Evolutionary conservation across 1,284 basidiomycete species (phyloP).

Genomic region (Ganoderma sinense): DNA sequence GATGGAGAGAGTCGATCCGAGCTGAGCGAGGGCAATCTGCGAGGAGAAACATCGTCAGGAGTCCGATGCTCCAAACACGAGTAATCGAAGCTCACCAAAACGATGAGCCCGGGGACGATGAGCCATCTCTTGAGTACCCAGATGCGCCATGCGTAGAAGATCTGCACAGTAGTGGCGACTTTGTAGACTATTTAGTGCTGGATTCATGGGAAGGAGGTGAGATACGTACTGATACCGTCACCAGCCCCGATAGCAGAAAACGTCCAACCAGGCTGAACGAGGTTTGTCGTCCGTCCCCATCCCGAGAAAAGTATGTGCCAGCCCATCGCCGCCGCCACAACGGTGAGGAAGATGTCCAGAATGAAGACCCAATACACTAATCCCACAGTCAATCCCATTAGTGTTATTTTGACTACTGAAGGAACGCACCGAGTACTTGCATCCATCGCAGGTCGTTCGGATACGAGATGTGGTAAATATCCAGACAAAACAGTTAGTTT

Average conservation of each 20-base stretch:
- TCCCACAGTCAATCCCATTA: neutral
- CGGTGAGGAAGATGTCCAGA: slow-evolving; percentile 24
- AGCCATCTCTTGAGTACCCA: slow-evolving; percentile 25
- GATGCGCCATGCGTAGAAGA: slow-evolving; percentile 31
- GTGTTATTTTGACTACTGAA: no score
- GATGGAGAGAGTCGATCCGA: slow-evolving; percentile 9
- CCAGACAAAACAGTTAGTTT: neutral
- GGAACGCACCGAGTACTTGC: slow-evolving; percentile 14
- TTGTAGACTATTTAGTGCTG: neutral
- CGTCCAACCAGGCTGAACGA: slow-evolving; percentile 25
- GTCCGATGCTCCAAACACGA: neutral
- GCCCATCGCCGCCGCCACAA: slow-evolving; percentile 15
- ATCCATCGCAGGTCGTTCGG: slow-evolving; percentile 10
- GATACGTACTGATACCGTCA: slow-evolving; percentile 18
- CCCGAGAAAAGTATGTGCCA: slow-evolving; percentile 23
- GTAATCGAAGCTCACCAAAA: neutral
- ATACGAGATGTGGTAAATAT: slow-evolving; percentile 20
- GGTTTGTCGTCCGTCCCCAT: slow-evolving; percentile 15
- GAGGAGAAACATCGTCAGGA: neutral
- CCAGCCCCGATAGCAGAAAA: slow-evolving; percentile 18
- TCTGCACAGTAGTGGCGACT: slow-evolving; percentile 27
- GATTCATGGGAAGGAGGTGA: neutral
- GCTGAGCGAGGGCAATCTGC: slow-evolving; percentile 14
- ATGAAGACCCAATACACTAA: slow-evolving; percentile 26
- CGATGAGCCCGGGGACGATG: slow-evolving; percentile 18